Conservation (phyloP, 2,329 filamentous ascomycete species). For the Aureobasidium subglaciale region DNA sequence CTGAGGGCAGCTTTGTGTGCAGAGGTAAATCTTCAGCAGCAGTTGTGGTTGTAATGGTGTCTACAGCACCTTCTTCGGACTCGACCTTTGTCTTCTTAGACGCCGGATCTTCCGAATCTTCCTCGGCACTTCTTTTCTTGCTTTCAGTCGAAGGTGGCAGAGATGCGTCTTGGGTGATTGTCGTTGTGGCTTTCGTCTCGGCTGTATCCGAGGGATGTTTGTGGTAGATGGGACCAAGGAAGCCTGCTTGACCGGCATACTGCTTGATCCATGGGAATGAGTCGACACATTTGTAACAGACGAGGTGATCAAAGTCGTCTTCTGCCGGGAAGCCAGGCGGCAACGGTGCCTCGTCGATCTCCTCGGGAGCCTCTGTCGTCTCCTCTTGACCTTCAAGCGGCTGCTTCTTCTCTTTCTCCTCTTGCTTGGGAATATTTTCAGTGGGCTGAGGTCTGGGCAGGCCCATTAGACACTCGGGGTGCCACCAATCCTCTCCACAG, state of each 20-base stretch:
- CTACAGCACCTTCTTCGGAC: background rate
- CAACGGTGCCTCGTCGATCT: constrained; percentile 53
- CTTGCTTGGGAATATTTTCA: background rate
- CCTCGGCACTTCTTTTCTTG: constrained; percentile 15
- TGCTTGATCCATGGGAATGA: constrained; percentile 85
- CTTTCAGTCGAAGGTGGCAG: background rate
- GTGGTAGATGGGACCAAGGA: constrained; percentile 61
- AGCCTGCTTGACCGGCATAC: constrained; percentile 74
- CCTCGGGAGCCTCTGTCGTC: constrained; percentile 32
- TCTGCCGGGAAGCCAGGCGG: constrained; percentile 84
- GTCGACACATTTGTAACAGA: constrained; percentile 91
- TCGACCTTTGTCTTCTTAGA: constrained; percentile 2
- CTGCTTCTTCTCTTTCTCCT: constrained; percentile 17
- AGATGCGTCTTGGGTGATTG: background rate
- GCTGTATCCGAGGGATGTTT: background rate
- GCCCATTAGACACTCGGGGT: constrained; percentile 84
- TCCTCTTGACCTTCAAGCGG: constrained; percentile 36
- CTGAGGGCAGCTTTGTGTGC: constrained; percentile 44
- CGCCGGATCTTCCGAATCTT: background rate
- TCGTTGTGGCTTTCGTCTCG: background rate
- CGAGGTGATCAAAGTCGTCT: constrained; percentile 79
- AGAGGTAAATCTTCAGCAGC: constrained; percentile 13
- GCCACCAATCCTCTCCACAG: constrained; percentile 97
- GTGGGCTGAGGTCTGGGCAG: constrained; percentile 57
- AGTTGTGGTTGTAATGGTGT: constrained; percentile 14